Base-by-base conservation (phyloP, 1,139 yeast species). In the Candida dubliniensis region DNA sequence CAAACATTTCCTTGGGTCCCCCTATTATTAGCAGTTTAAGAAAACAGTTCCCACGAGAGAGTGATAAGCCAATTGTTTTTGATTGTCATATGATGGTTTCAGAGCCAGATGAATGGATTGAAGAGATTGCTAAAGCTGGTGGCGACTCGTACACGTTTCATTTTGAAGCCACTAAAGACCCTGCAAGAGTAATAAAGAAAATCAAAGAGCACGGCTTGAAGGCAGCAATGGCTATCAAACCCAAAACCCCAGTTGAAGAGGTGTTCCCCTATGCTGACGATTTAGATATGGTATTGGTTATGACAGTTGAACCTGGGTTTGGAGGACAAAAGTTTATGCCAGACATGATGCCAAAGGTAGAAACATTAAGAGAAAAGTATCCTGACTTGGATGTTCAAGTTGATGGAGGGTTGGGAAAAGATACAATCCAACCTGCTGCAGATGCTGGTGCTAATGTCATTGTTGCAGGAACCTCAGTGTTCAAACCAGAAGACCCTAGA, bases 71-170 rank as follows among this genome's bases (percentile, higher is more conserved):
- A 25, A 82, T 86, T n/a, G 91, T 90, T 62, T 91, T 93, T 60
- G 99, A 93, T 66, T 90, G 98, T 66, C 99, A 93, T 68, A 91
- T 93, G 98, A 93, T 93, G 99, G 98, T 93, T 33, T 74, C 91
- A 31, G 82, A 88, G 56, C 99, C 99, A 13, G 95, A 86, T 63
- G 84, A 84, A 63, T 93, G 99, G 99, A 95, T 93, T 46, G 87
- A 81, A 42, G 96, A 87, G 51, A 84, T 95, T 60, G 98, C 96
- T 36, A 81, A 84, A 54, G 95, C 95, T 36, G 98, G 99, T 47
- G 98, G 97, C 38, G 96, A 91, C 66, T 95, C 87, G 63, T 93
- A 89, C 65, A 90, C 98, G 9, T 93, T 93, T 78, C 99, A 93
- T 66, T 87, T 84, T 66, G 99, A 93, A 69, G 88, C 98, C 27